phyloP scores from a whole-genome alignment of 129 eudicot species.

The Logfia minima region DNA sequence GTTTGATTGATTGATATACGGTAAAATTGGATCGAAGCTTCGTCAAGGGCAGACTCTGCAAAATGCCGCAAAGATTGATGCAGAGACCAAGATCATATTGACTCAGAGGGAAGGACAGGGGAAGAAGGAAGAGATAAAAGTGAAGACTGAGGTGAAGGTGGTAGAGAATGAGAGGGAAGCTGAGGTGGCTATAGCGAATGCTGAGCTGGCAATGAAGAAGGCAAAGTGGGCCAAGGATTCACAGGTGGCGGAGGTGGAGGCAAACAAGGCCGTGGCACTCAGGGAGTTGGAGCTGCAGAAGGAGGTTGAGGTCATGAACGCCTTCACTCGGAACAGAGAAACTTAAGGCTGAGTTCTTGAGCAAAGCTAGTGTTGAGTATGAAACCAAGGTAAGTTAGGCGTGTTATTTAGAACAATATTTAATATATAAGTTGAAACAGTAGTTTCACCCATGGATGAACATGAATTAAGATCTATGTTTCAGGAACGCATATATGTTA shows the following conservation, averaged over 20 bases:
- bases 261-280: constrained; percentile 49
- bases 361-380: constrained; percentile 70
- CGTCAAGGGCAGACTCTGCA: constrained; percentile 60
- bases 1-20: constrained; percentile 35
- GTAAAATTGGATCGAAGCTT: constrained; percentile 65
- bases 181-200: constrained; percentile 56
- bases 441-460: too few species aligned
- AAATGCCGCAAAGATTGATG: constrained; percentile 75
- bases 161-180: constrained; percentile 57
- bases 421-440: too few species aligned
- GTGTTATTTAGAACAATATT: too few species aligned
- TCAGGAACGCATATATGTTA: too few species aligned
- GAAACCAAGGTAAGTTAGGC: constrained; percentile 45
- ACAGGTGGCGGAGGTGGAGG: constrained; percentile 66
- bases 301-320: constrained; percentile 66
- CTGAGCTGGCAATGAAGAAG: constrained; percentile 53
- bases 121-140: constrained; percentile 56
- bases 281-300: constrained; percentile 64
- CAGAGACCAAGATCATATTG: constrained; percentile 63
- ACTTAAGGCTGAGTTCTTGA: constrained; percentile 60
- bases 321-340: constrained; percentile 64
- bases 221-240: constrained; percentile 59
- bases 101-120: constrained; percentile 60
- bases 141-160: constrained; percentile 55
- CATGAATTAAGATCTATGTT: too few species aligned